A percentile compares a stretch with the other conserved stretches of the same genome.
These are phyloP conservation scores for Hymenoscyphus salicellus DNA, from an alignment of 2,329 filamentous ascomycete genomes.

Conservation along the genomic window DNA sequence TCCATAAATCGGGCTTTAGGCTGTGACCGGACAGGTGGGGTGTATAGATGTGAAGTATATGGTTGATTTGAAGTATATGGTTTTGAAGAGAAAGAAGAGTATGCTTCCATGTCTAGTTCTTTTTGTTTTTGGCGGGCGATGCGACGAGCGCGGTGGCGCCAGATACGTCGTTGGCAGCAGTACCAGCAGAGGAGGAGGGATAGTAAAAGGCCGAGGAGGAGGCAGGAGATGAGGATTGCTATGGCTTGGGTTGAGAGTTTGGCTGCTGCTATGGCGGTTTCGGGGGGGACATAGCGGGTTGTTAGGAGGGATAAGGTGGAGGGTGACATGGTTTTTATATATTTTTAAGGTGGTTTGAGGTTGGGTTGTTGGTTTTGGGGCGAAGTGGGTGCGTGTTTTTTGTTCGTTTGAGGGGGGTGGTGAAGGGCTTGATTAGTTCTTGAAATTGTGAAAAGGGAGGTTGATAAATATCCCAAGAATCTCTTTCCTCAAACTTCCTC, in stretches of 20 bases:
- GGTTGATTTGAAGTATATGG: background rate
- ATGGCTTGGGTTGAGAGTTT: slow-evolving; percentile 7
- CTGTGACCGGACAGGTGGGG: no score
- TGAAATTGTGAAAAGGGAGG: no score
- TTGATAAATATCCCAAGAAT: background rate
- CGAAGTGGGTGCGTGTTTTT: background rate
- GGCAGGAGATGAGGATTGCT: background rate
- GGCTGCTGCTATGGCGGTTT: slow-evolving; percentile 3
- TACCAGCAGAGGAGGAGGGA: slow-evolving; percentile 6
- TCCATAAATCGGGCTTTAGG: background rate
- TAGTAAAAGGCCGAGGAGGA: background rate
- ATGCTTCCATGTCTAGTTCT: background rate
- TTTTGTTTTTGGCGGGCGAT: background rate
- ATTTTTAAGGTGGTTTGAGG: background rate
- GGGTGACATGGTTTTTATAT: background rate
- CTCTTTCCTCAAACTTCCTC: background rate
- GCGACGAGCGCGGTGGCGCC: background rate
- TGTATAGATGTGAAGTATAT: no score
- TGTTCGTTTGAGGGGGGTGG: no score
- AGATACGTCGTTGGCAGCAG: slow-evolving; percentile 6
- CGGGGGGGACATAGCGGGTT: slow-evolving; percentile 4
- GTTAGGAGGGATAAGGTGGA: background rate
- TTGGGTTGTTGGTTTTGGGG: background rate
- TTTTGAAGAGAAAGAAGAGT: background rate
- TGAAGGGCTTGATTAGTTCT: no score